Evolutionary conservation across 108 stramenopile species (phyloP), one percentile per base, ranked within the genome.

Genomic region (Bacterosira constricta): DNA sequence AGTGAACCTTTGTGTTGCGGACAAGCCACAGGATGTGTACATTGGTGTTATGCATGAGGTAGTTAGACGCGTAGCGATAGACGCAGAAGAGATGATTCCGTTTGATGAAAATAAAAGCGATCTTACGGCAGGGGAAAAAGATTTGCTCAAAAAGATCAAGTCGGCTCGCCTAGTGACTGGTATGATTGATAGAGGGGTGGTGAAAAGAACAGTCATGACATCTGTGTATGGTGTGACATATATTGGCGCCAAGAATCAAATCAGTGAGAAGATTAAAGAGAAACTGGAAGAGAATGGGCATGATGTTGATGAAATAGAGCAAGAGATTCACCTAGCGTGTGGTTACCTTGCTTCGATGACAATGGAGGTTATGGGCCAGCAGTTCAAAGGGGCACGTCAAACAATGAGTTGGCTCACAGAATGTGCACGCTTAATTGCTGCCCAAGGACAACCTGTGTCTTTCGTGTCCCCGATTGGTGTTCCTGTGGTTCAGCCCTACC

Each of bases 201-300:
- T 99, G 51, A 99, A 99, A 78, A 89, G 99, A 76, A 99, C 99
- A 44, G 98, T 99, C n/a, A 99, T 99, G 99, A 99, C 99, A 35
- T 95, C 93, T 49, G 99, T 99, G 7, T 99, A 99, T 65, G 99
- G 99, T 29, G 99, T 99, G 13, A 99, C 99, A 0, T 98, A 87
- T 66, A 92, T 98, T 41, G 99, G 99, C 11, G 99, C 99, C 3
- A 83, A 93, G 27, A 83, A 91, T 32, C 99, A 99, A 88, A 97
- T 99, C 35, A 89, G 86, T 63, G 91, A 93, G 66, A 93, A 91
- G 74, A 90, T 93, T 23, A 67, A 91, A 57, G 88, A 92, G 57
- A 92, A 92, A 79, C 73, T 94, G 32, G 86, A 90, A 81, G 88
- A 75, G 32, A 81, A 79, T 39, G 92, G 92, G 13, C 51, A 75